Percentiles rank a stretch among this genome's conserved stretches.
These are phyloP conservation scores for Ceratocystis destructans DNA, from an alignment of 2,329 filamentous ascomycete genomes.

Conservation along the genomic window DNA sequence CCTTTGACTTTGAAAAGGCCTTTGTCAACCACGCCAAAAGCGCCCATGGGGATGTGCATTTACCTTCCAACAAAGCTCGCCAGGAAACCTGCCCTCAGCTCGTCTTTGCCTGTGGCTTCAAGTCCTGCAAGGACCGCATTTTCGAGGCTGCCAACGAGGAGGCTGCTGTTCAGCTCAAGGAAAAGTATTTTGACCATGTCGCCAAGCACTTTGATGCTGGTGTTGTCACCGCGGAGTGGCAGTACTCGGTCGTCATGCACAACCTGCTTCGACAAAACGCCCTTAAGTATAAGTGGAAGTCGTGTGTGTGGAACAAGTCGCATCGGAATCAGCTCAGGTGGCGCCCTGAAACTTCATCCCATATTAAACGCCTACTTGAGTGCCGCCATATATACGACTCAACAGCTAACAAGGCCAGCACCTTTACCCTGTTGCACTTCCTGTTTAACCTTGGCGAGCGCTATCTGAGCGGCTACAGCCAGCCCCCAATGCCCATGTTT, in stretches of 20 bases:
- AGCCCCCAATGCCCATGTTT: constrained; percentile 22
- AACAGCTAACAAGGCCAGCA: constrained; percentile 20
- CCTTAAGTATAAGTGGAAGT: constrained; percentile 34
- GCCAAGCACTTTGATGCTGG: constrained; percentile 35
- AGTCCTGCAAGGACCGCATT: constrained; percentile 31
- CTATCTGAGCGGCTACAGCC: constrained; percentile 26
- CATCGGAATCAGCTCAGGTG: constrained; percentile 30
- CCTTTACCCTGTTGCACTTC: constrained; percentile 29
- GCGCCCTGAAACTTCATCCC: constrained; percentile 31
- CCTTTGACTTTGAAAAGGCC: constrained; percentile 33
- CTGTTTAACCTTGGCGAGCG: constrained; percentile 32
- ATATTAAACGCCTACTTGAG: constrained; percentile 34
- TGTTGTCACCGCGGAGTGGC: constrained; percentile 32
- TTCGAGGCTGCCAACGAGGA: constrained; percentile 30
- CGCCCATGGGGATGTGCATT: constrained; percentile 31
- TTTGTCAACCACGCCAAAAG: constrained; percentile 34
- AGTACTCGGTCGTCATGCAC: constrained; percentile 32
- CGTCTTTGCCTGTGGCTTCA: constrained; percentile 34
- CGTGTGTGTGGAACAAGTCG: constrained; percentile 34
- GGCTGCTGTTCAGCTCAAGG: constrained; percentile 28
- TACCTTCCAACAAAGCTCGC: constrained; percentile 31
- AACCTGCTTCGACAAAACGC: constrained; percentile 33
- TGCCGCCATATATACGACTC: constrained; percentile 32
- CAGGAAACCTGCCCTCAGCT: constrained; percentile 32
- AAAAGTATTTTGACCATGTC: constrained; percentile 36